Evolutionary conservation across 2,329 filamentous ascomycete species (phyloP), one percentile per base, ranked within the genome.

Genomic region (Dothistroma pini): DNA sequence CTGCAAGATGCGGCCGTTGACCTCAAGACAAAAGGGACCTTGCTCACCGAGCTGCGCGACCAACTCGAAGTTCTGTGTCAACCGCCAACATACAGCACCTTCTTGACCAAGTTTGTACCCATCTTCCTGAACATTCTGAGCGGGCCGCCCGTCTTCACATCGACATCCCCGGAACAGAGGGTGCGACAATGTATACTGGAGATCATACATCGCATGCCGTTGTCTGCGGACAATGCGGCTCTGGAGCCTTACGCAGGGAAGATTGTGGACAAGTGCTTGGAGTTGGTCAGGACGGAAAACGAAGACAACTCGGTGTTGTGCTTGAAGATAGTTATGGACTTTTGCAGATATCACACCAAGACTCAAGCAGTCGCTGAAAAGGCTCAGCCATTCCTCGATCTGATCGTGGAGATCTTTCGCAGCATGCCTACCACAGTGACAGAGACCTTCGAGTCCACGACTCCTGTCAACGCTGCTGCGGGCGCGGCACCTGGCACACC

Each of bases 221-320:
- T 80, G 83, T 88, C 91, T 1, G 57, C 64, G 49, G 71, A 73
- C 57, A 63, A 50, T 19, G 92, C 97, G 70, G 86, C 86, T 0
- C 88, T 97, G 77, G 93, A 97, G 74, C 89, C 88, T 0, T 96
- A 93, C 75, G 93, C 93, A 44, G 84, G 87, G 66, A 91, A 96
- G 73, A 88, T 96, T 63, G 91, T 97, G 62, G 93, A 97, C 72
- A 83, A 96, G 67, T 83, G 97, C 65, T 93, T 97, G 87, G 84
- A 86, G 58, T 80, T 99, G 61, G 92, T 97, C 62, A 87, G 89
- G 68, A 89, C 86, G 48, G 95, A 99, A 76, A 99, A 99, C 70
- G 95, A 99, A 77, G 95, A 99, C 65, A 99, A 99, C 81, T 95
- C 93, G 1, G 91, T 96, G n/a, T 80, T 99, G 64, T 97, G 93